phyloP scores from a whole-genome alignment of 768 basidiomycete genomes.

The Hypholoma sublateritium region DNA sequence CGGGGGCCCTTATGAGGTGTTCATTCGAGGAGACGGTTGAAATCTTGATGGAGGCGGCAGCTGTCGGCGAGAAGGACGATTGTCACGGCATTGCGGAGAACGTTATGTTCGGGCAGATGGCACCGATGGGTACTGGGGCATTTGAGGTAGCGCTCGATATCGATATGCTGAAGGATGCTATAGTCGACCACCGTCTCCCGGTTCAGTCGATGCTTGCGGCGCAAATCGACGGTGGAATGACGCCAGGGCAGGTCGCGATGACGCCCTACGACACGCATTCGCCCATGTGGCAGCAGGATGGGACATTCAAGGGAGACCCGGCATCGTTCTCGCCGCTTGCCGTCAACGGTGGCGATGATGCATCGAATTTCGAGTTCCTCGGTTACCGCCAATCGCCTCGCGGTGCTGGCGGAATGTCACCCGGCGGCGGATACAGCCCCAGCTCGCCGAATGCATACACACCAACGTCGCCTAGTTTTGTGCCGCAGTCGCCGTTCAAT shows the following conservation, averaged over 20 bases:
- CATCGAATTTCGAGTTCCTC: conserved; percentile 68
- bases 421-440: conserved; percentile 86
- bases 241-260: conserved; percentile 89
- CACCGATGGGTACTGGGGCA: conserved; percentile 98
- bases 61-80: conserved; percentile 97
- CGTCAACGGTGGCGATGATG: conserved; percentile 82
- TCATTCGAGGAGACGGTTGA: conserved; percentile 99
- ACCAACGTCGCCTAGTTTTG: conserved; percentile 84
- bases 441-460: conserved; percentile 89
- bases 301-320: conserved; percentile 76
- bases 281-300: conserved; percentile 81
- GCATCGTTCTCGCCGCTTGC: conserved; percentile 96
- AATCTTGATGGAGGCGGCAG: conserved; percentile 97
- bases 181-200: conserved; percentile 92
- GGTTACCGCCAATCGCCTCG: conserved; percentile 85
- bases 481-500: conserved; percentile 79
- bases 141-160: conserved; percentile 97
- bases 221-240: conserved; percentile 85
- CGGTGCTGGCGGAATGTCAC: conserved; percentile 86
- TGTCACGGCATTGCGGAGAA: conserved; percentile 99
- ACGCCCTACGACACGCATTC: conserved; percentile 96
- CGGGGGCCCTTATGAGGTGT: conserved; percentile 97
- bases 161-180: conserved; percentile 97
- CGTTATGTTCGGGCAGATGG: conserved; percentile 98
- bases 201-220: conserved; percentile 79